Evolutionary conservation across 805 yeast species (phyloP).

Genomic region (Barnettozyma botsteinii): DNA sequence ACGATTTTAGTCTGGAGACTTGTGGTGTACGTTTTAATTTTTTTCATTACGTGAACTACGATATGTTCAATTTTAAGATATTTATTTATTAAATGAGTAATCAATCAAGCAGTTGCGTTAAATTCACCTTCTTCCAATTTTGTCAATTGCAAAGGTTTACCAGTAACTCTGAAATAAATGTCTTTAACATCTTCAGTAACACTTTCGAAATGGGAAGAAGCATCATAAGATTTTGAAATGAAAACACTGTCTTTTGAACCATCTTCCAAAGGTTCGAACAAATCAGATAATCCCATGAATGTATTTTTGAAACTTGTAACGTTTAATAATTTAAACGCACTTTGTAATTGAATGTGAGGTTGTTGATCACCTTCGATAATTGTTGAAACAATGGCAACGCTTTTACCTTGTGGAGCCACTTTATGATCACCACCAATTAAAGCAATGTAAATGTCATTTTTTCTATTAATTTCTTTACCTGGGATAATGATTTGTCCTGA

Average conservation of each 20-base stretch:
- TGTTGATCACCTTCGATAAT: constrained; percentile 91
- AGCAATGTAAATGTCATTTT: constrained; percentile 92
- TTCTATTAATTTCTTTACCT: constrained; percentile 89
- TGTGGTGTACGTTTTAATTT: no score
- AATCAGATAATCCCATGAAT: constrained; percentile 89
- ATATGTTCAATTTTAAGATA: no score
- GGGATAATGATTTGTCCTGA: constrained; percentile 94
- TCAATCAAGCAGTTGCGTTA: constrained; percentile 19
- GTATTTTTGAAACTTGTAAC: constrained; percentile 43
- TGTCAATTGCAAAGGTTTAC: constrained; percentile 65
- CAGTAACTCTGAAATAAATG: constrained; percentile 84
- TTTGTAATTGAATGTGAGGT: constrained; percentile 88
- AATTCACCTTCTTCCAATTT: constrained; percentile 25
- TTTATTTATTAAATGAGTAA: not conserved
- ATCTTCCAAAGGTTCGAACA: constrained; percentile 81
- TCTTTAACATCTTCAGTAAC: constrained; percentile 97
- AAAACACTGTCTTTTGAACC: constrained; percentile 76
- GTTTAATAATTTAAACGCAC: constrained; percentile 89
- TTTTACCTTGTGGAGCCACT: constrained; percentile 84
- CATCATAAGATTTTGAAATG: constrained; percentile 86
- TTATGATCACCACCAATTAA: constrained; percentile 84
- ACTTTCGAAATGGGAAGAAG: constrained; percentile 91
- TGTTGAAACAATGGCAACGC: constrained; percentile 89
- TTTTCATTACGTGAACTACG: no score
- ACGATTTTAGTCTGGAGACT: no score